Evolutionary conservation across 306 rosid genomes (phyloP).

Genomic region (Castanopsis chinensis): DNA sequence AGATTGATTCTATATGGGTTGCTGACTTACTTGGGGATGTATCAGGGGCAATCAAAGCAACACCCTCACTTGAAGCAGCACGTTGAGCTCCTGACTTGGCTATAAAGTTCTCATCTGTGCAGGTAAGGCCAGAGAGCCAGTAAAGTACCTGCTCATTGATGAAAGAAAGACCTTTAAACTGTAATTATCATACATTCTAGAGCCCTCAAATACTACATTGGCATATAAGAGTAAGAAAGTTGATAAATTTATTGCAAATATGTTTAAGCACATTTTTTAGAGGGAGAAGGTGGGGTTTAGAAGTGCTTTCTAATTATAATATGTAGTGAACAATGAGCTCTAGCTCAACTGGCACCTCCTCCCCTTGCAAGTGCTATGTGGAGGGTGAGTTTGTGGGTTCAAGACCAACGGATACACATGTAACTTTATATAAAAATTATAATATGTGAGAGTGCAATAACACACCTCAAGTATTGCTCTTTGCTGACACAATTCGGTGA

Average conservation of each 20-base stretch:
- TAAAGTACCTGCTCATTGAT: slow-evolving; percentile 61
- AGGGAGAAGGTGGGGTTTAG: too few species aligned
- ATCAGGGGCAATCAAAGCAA: slow-evolving; percentile 79
- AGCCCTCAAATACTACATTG: neutral
- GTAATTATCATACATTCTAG: slow-evolving; percentile 1
- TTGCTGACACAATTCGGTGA: neutral
- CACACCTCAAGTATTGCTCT: neutral
- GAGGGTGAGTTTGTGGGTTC: too few species aligned
- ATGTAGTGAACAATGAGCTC: neutral
- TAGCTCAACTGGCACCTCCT: too few species aligned
- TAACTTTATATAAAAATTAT: neutral
- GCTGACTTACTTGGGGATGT: slow-evolving; percentile 81
- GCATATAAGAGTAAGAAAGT: neutral
- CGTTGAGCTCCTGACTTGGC: slow-evolving; percentile 83
- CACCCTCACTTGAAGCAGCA: slow-evolving; percentile 62
- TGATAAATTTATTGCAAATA: neutral
- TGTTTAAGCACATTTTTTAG: neutral
- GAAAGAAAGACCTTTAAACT: neutral
- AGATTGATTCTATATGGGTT: neutral
- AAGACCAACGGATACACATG: too few species aligned
- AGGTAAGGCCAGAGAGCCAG: slow-evolving; percentile 90
- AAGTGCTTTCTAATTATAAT: neutral
- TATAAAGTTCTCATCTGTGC: slow-evolving; percentile 84
- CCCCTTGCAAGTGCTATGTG: too few species aligned
- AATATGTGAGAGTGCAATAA: neutral